Evolutionary conservation across 202 grass and related monocot species (phyloP).

Genomic region (Setaria viridis): DNA sequence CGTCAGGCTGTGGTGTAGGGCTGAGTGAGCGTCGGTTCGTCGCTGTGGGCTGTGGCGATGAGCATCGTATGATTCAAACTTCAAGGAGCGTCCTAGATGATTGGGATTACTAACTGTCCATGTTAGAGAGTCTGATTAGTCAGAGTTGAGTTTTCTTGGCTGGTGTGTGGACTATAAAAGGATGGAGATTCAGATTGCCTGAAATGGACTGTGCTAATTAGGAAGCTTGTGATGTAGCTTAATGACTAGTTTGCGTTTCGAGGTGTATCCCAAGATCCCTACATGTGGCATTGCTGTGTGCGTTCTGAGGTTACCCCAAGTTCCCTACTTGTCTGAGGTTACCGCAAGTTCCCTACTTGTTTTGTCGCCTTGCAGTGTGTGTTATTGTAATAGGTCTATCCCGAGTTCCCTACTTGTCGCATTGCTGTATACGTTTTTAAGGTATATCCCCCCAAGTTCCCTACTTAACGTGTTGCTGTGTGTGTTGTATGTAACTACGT

Average conservation of each 20-base stretch:
- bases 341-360: not conserved
- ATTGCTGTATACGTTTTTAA: too few species aligned
- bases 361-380: not conserved
- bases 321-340: not conserved
- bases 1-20: not conserved
- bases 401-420: not conserved
- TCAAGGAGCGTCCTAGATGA: not conserved
- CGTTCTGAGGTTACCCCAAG: not conserved
- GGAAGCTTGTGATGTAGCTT: not conserved
- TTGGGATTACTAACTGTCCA: not conserved
- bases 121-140: not conserved
- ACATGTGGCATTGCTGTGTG: not conserved
- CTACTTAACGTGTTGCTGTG: not conserved
- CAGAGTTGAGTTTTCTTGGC: slow-evolving; percentile 14
- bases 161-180: not conserved
- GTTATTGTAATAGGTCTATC: not conserved
- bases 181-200: not conserved
- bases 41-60: not conserved
- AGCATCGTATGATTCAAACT: not conserved
- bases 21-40: slow-evolving; percentile 11
- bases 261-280: not conserved
- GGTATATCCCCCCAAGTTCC: not conserved
- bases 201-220: not conserved
- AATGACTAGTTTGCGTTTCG: not conserved
- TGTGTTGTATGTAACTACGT: too few species aligned